Base-by-base conservation (phyloP, 352 stramenopile genomes). In the Phytophthora tentaculata region DNA sequence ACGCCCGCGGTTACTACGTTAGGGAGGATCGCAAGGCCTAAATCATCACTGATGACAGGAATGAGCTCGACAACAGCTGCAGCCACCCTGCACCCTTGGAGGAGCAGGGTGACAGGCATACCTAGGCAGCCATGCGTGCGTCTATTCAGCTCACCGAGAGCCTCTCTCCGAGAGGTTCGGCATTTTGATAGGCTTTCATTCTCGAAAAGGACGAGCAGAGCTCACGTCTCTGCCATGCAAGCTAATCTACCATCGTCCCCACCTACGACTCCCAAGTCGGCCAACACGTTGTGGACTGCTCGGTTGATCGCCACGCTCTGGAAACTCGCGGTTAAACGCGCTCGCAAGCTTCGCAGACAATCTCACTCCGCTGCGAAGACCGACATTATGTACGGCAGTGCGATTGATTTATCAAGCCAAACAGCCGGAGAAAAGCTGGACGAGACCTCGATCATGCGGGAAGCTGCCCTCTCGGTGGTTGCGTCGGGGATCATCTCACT, bases 401-500 rank as follows among this genome's bases (percentile, higher is more conserved):
- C 10, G 3, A 50, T 3, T 7, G 8, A 41, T 16, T 12, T 19
- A 26, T 12, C 23, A 0, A 64, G 7, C 2, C 16, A 28, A 22
- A 51, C 49, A 20, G 28, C 41, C 0, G 24, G 13, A 26, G 35
- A 61, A 22, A 37, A 64, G 16, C 10, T 61, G 10, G 60, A 71
- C 12, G 70, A 71, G 16, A 20, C 44, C 26, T 71, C 61, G 9
- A 72, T 71, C 48, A 66, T 74, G 60, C 65, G 59, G 3, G 66
- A 74, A 65, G 70, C 70, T 41, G 61, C 66, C 35, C 61, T 44
- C 23, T 66, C 56, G 6, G 61, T 74, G 17, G 52, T 77, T 3
- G 61, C 70, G 39, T 72, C 65, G 19, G 70, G 70, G 0, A 37
- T 74, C n/a, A 58, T 74, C 23, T 71, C 70, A 14, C 61, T 74